A percentile compares a stretch with the other conserved stretches of the same genome.
phyloP scores from a whole-genome alignment of 129 eudicot species.

The Flaveria linearis region DNA sequence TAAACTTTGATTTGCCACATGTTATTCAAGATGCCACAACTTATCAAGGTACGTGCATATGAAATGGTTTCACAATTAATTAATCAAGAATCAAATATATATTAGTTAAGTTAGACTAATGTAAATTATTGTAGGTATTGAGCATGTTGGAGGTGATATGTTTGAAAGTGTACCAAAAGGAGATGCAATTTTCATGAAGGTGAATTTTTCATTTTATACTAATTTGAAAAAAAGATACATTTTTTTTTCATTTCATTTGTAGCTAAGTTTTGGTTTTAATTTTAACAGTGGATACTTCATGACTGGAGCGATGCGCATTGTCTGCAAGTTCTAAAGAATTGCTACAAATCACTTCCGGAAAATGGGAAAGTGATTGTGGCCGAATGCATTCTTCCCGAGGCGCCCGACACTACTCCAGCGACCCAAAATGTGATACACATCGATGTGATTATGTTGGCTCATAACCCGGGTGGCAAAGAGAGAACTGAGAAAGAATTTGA shows the following conservation, averaged over 20 bases:
- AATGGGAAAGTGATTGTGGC: slow-evolving; percentile 74
- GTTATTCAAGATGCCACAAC: slow-evolving; percentile 64
- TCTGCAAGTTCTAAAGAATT: slow-evolving; percentile 56
- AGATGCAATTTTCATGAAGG: slow-evolving; percentile 90
- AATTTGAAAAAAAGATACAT: too few species aligned
- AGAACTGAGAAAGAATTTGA: slow-evolving; percentile 73
- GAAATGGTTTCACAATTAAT: background rate
- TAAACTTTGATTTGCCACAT: slow-evolving; percentile 74
- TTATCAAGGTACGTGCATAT: slow-evolving; percentile 42
- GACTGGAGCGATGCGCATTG: slow-evolving; percentile 85
- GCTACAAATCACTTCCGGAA: slow-evolving; percentile 60
- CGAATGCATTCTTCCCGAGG: slow-evolving; percentile 68
- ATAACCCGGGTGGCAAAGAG: slow-evolving; percentile 76
- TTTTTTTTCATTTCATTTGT: background rate
- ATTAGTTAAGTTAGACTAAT: background rate
- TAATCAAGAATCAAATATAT: background rate
- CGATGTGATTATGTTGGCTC: slow-evolving; percentile 79
- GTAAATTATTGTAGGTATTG: slow-evolving; percentile 42
- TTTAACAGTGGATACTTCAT: slow-evolving; percentile 70
- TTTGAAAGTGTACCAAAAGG: slow-evolving; percentile 76
- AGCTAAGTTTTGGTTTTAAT: background rate
- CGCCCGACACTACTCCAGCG: slow-evolving; percentile 48
- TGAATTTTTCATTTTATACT: slow-evolving; percentile 3
- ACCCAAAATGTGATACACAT: slow-evolving; percentile 55
- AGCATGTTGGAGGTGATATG: slow-evolving; percentile 77